Base-by-base conservation (phyloP, 2,329 filamentous ascomycete species). In the Ascochyta koolunga region DNA sequence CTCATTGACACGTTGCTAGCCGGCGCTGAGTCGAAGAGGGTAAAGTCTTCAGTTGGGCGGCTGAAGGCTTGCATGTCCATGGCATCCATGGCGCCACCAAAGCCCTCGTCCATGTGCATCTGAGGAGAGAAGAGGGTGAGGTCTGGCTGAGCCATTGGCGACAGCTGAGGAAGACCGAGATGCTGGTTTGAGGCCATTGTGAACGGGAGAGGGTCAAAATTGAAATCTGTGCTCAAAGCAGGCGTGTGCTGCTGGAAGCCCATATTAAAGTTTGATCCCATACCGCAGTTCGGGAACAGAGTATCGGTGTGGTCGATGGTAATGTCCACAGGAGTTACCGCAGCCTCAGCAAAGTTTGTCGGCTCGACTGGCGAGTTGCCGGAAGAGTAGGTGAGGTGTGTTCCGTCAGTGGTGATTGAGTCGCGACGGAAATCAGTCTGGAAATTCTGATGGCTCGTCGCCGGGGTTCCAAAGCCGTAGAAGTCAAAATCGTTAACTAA, bases 111-210 rank as follows among this genome's bases (percentile, higher is more conserved):
- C 22, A 78, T 60, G 27, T 73, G 74, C 75, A 86, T 87, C 36
- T 81, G 81, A 41, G 89, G 86, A 9, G 88, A 89, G 74, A 82
- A 89, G 27, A 91, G 81, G 77, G 90, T 89, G 1, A 86, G 78
- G 55, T 88, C 86, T 31, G 83, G 82, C 64, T 90, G 88, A 5
- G 86, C 89, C 48, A 81, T 80, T 8, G 88, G 88, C 3, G 89
- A 91, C 57, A 91, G 82, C 56, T 90, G 87, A 31, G 73, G 69
- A 6, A 75, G 63, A 24, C 66, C 61, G 6, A 51, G 41, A 19
- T 10, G 36, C 21, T 50, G 46, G 32, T 50, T 56, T 36, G 41
- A 55, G 22, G 59, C 56, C 24, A 62, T 50, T 27, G 61, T 62
- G 55, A 72, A 74, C 59, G 60, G 73, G 18, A 77, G 78, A 53